Conservation (phyloP, 2,329 filamentous ascomycete species). For the Grosmannia clavigera region DNA sequence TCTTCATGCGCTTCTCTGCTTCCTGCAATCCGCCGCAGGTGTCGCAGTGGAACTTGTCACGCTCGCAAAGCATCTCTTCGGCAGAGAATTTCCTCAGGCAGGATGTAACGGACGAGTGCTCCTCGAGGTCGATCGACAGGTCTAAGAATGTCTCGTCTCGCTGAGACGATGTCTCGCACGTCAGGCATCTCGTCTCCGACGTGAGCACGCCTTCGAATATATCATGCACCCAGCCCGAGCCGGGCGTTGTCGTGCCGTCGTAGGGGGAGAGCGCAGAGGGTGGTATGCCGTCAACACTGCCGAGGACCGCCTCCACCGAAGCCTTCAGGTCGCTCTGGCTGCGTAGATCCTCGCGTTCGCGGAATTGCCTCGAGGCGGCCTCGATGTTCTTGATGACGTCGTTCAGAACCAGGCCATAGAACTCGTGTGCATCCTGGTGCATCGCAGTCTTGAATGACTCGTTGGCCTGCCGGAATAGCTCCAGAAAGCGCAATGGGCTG, state of each 20-base stretch:
- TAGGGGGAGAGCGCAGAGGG: conserved; percentile 16
- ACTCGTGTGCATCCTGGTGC: conserved; percentile 98
- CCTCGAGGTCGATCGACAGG: conserved; percentile 86
- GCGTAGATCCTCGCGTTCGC: conserved; percentile 21
- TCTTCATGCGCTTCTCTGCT: conserved; percentile 98
- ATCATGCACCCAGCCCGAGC: conserved; percentile 86
- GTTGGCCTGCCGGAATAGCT: conserved; percentile 87
- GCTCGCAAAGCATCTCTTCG: conserved; percentile 95
- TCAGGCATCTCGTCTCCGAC: conserved; percentile 91
- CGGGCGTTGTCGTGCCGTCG: conserved; percentile 41
- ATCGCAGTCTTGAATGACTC: conserved; percentile 96
- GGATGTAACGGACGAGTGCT: conserved; percentile 91
- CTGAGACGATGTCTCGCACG: conserved; percentile 90
- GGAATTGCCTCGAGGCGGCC: conserved; percentile 51
- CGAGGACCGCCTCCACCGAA: conserved; percentile 34
- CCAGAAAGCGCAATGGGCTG: conserved; percentile 83
- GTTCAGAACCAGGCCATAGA: conserved; percentile 88
- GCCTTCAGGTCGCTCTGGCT: conserved; percentile 32
- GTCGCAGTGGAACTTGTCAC: conserved; percentile 98
- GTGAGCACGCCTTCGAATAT: conserved; percentile 91
- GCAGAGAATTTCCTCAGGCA: conserved; percentile 93
- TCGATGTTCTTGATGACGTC: conserved; percentile 92
- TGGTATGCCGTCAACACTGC: conserved; percentile 13
- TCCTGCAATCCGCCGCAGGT: conserved; percentile 94
- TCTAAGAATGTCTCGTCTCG: conserved; percentile 93